These are phyloP conservation scores for Aspergillus kassunensis DNA, from an alignment of 495 filamentous ascomycete species.

Conservation along the genomic window DNA sequence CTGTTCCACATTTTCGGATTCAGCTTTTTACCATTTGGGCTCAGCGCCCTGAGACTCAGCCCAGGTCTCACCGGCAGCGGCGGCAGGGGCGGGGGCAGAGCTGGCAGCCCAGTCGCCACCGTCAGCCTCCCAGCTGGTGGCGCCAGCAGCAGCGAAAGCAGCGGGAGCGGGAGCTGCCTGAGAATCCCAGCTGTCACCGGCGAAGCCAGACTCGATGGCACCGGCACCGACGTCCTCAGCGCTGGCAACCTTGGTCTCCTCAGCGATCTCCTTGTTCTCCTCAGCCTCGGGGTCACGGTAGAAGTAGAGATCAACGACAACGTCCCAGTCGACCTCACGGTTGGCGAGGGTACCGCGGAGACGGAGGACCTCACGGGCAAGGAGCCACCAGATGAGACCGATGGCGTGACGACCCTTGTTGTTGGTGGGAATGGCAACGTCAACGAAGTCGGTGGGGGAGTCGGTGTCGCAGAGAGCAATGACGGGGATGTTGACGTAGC, in stretches of 20 bases:
- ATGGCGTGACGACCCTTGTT: conserved; percentile 99
- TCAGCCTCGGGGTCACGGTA: conserved; percentile 99
- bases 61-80: conserved; percentile 63
- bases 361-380: conserved; percentile 98
- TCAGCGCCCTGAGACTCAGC: conserved; percentile 54
- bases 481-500: conserved; percentile 99
- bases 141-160: conserved; percentile 59
- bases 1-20: conserved; percentile 28
- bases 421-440: conserved; percentile 99
- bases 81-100: conserved; percentile 48
- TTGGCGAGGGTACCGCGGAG: conserved; percentile 91
- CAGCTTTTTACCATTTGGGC: conserved; percentile 60
- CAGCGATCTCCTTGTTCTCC: conserved; percentile 85
- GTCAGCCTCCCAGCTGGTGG: conserved; percentile 75
- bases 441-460: conserved; percentile 98
- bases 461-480: conserved; percentile 98
- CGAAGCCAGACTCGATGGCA: conserved; percentile 79
- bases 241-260: conserved; percentile 62
- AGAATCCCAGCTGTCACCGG: conserved; percentile 51
- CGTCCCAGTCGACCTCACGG: conserved; percentile 95
- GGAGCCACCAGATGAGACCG: conserved; percentile 98
- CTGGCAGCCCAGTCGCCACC: conserved; percentile 70
- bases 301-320: conserved; percentile 99
- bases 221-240: conserved; percentile 80
- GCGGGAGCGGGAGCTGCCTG: conserved; percentile 58